phyloP scores from a whole-genome alignment of 2,329 filamentous ascomycete genomes.

The Fusarium anguioides region DNA sequence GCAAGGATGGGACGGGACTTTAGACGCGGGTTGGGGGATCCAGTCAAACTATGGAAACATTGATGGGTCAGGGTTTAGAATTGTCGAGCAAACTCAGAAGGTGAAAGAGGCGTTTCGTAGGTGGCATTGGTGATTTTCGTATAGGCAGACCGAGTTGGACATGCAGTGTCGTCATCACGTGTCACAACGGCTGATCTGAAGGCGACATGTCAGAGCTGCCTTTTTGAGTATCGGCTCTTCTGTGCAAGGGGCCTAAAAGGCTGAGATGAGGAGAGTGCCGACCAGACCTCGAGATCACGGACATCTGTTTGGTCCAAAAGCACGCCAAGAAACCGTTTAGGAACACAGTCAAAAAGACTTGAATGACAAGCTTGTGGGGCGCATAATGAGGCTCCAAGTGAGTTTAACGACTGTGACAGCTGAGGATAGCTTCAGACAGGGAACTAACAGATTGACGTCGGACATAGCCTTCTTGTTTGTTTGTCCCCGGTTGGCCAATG shows the following conservation, averaged over 20 bases:
- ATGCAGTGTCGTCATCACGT: slow-evolving; percentile 41
- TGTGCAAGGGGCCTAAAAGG: slow-evolving; percentile 14
- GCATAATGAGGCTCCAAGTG: slow-evolving; percentile 26
- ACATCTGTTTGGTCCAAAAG: slow-evolving; percentile 32
- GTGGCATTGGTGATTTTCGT: slow-evolving; percentile 32
- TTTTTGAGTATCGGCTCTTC: slow-evolving; percentile 9
- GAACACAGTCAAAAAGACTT: too few relatives aligned
- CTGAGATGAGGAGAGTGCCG: slow-evolving; percentile 24
- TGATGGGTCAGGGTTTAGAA: slow-evolving; percentile 16
- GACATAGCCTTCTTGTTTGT: not conserved
- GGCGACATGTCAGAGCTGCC: slow-evolving; percentile 12
- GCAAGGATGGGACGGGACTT: slow-evolving; percentile 14
- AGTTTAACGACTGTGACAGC: slow-evolving; percentile 3
- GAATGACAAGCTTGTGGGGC: slow-evolving; percentile 15
- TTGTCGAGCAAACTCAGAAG: slow-evolving; percentile 7
- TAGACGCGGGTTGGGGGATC: not conserved
- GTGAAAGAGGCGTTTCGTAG: slow-evolving; percentile 15
- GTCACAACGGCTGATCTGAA: slow-evolving; percentile 30
- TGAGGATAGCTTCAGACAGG: not conserved
- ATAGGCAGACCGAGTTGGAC: slow-evolving; percentile 21
- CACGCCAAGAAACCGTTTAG: slow-evolving; percentile 3
- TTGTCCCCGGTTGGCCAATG: slow-evolving; percentile 22
- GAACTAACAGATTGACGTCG: slow-evolving; percentile 7
- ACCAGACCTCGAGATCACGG: slow-evolving; percentile 18
- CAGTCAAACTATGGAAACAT: not conserved